phyloP scores from a whole-genome alignment of 2,329 filamentous ascomycete species.

The Fusarium sp. region DNA sequence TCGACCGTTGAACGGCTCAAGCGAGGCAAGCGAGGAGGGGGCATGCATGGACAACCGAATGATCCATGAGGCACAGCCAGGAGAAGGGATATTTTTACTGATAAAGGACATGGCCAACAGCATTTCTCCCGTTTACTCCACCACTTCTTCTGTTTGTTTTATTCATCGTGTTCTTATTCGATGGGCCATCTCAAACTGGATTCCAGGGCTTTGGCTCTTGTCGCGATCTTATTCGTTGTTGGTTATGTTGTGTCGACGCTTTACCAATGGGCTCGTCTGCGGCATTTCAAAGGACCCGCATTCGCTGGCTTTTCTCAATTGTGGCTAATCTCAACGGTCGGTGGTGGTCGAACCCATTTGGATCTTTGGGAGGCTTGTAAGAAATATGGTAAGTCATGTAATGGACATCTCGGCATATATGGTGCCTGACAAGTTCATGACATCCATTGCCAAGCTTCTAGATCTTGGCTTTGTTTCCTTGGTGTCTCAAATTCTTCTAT shows the following conservation, averaged over 20 bases:
- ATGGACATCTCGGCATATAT: not conserved
- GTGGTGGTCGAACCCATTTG: conserved; percentile 51
- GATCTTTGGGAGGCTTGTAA: conserved; percentile 52
- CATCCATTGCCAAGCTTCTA: not conserved
- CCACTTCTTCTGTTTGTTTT: not conserved
- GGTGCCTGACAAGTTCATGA: not conserved
- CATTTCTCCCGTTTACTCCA: not conserved
- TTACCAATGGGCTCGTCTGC: conserved; percentile 52
- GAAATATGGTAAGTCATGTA: conserved; percentile 50
- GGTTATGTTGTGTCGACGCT: conserved; percentile 29
- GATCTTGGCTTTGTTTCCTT: not conserved
- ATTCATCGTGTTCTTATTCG: not conserved
- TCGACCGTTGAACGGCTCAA: not conserved
- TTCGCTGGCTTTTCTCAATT: conserved; percentile 54
- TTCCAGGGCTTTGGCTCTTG: not conserved
- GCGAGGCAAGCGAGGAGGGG: not conserved
- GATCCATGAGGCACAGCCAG: not conserved
- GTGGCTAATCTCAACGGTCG: conserved; percentile 53
- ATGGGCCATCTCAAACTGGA: not conserved
- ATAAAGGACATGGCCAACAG: not conserved
- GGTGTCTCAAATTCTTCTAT: not conserved
- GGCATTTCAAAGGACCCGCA: conserved; percentile 56
- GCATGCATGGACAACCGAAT: not conserved
- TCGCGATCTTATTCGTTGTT: conserved; percentile 20
- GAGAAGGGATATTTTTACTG: not conserved